Evolutionary conservation across 2,329 filamentous ascomycete species (phyloP), one percentile per base, ranked within the genome.

Genomic region (Sporothrix dimorphospora): DNA sequence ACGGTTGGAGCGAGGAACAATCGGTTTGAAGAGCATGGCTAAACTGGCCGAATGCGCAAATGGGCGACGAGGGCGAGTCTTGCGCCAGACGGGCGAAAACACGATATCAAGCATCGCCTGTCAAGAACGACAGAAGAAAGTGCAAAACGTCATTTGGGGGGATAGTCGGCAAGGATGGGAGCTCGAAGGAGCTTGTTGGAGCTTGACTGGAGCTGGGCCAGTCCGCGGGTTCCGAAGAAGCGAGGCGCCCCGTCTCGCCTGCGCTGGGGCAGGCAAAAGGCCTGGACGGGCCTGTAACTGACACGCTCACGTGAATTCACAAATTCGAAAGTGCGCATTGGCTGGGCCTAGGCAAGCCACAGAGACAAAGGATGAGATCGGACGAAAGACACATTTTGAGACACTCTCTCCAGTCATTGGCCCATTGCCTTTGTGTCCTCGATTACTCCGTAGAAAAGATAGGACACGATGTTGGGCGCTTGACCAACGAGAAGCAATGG

Each of bases 161-260:
- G 21, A 65, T 42, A n/a, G 12, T 21, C n/a, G 59, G 59, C 57
- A 63, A 63, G 57, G 57, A 61, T 61, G 19, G 55, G 59, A 65
- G 59, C 59, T 65, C 21, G 40, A 65, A 45, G 16, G 38, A 63
- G 59, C 59, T 63, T 27, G 40, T 11, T 9, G 11, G n/a, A 45
- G 59, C 55, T 59, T 34, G 40, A n/a, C 34, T 40, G 59, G 38
- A 38, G 38, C 38, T 5, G 21, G 40, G 34, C 21, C 7, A 21
- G n/a, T 38, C 53, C 53, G 53, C 11, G 9, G 57, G 38, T 24
- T 42, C 57, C 57, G 57, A 61, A 34, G 30, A 42, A 63, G 57
- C 57, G 27, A 59, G 5, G 40, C 3, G 59, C 38, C 30, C 30
- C 27, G 38, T 27, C 5, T n/a, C 4, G 5, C 59, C 19, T 55